Evolutionary conservation across 2,329 filamentous ascomycete species (phyloP), one percentile per base, ranked within the genome.

Genomic region (Fusarium sororula): DNA sequence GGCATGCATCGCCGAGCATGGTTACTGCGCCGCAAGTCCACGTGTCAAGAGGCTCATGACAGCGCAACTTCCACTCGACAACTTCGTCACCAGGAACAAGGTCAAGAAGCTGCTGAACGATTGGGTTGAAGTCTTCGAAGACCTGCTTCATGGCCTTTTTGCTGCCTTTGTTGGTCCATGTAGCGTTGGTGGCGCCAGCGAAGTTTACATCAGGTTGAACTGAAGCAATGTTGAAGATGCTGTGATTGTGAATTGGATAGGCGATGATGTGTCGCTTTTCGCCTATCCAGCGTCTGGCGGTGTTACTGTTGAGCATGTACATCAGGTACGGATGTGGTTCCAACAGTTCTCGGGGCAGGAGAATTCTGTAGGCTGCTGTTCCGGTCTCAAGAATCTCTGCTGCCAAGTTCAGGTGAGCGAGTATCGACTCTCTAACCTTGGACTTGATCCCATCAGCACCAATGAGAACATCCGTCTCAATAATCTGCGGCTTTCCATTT

Each of bases 371-470:
- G 0, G 67, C 67, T 0, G 67, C 65, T 24, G 65, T 69, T 0
- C 67, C 65, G 0, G 67, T 70, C 22, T 70, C 67, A 3, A 64
- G 45, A 0, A 69, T 53, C 0, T 68, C 45, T 1, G 68, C 68
- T 3, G 39, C 10, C 6, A 68, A n/a, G 41, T 45, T 51, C 0
- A 73, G 41, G 22, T 55, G 50, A 5, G 39, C 39, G 2, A 72
- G 55, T 24, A 72, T 72, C 4, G 68, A 72, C 22, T 72, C 65
- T 3, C 68, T 59, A 12, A 68, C 59, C 18, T 53, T 39, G 17
- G 68, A 73, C 51, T 73, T 73, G 35, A 73, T 68, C 1, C 70
- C 68, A 5, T 73, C 70, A 22, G 70, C 70, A 8, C 70, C 70
- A 17, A 73, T 56, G 3, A 73, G 58, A 5, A 73, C 37, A 17